Percentiles rank a stretch among this genome's conserved stretches.
Evolutionary conservation across 1,284 basidiomycete genomes (phyloP).

Genomic region (Sphaerobolus stellatus): DNA sequence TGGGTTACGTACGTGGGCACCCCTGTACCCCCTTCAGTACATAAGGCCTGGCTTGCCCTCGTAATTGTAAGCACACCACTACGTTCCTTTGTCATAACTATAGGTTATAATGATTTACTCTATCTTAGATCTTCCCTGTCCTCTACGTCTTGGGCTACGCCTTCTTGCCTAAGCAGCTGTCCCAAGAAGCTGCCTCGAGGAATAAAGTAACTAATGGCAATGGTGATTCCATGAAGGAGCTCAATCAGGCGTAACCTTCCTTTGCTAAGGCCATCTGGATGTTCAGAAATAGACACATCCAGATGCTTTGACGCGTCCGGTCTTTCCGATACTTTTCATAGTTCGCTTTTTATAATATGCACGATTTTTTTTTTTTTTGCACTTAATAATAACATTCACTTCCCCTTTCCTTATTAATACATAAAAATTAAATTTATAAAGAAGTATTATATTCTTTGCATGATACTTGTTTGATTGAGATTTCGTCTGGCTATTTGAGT

Average conservation of each 20-base stretch:
- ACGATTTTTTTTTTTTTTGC: background rate
- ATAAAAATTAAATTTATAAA: too few species aligned
- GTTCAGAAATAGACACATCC: background rate
- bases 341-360: background rate
- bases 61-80: slow-evolving; percentile 39
- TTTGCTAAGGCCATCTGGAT: background rate
- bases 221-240: background rate
- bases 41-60: slow-evolving; percentile 49
- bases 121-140: slow-evolving; percentile 45
- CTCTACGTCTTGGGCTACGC: slow-evolving; percentile 44
- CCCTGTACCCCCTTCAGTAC: slow-evolving; percentile 40
- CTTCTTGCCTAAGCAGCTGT: slow-evolving; percentile 46
- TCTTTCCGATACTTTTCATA: background rate
- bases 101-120: background rate
- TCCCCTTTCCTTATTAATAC: too few species aligned
- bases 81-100: background rate
- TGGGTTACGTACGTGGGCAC: slow-evolving; percentile 44
- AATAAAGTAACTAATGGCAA: background rate
- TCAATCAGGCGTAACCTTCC: background rate
- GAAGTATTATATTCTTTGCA: too few species aligned
- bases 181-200: slow-evolving; percentile 31
- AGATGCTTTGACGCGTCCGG: background rate
- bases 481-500: too few species aligned
- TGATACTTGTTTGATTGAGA: too few species aligned
- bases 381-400: too few species aligned